Evolutionary conservation across 2,329 filamentous ascomycete genomes (phyloP).

Genomic region (Talaromyces atroroseus): DNA sequence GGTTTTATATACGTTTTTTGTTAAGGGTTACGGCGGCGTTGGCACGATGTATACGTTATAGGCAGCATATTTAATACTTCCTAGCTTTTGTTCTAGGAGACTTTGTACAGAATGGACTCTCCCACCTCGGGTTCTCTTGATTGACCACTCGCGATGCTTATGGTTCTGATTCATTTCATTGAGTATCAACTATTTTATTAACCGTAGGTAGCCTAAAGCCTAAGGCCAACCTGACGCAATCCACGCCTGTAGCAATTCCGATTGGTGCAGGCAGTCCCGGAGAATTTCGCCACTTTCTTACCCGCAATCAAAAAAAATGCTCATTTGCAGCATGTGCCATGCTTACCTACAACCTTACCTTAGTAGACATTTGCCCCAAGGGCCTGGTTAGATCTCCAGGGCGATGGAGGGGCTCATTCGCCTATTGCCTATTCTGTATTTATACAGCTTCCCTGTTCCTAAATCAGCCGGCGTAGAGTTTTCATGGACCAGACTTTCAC

Average conservation of each 20-base stretch:
- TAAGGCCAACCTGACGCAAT: not conserved
- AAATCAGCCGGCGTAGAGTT: not conserved
- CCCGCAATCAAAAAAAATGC: not conserved
- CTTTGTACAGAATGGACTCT: slow-evolving; percentile 18
- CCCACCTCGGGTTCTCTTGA: not conserved
- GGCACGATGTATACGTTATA: slow-evolving; percentile 19
- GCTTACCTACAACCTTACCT: too few relatives aligned
- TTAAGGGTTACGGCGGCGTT: slow-evolving; percentile 21
- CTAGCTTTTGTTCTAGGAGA: slow-evolving; percentile 6
- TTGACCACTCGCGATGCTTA: too few relatives aligned
- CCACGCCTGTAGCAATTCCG: not conserved
- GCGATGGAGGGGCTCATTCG: not conserved
- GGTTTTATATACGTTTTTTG: slow-evolving; percentile 11
- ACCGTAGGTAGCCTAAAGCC: not conserved
- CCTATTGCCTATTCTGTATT: not conserved
- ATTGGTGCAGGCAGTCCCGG: not conserved
- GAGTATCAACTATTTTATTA: too few relatives aligned
- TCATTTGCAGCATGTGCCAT: not conserved
- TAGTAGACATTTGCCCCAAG: not conserved
- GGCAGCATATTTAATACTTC: slow-evolving; percentile 4
- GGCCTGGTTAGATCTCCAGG: not conserved
- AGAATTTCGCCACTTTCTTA: not conserved
- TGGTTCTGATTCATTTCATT: too few relatives aligned
- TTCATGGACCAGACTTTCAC: not conserved
- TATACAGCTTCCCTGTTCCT: not conserved